Percentiles rank a stretch among this genome's conserved stretches.
These are phyloP conservation scores for Xanthoconium separans DNA, from an alignment of 1,284 basidiomycete species.

Conservation along the genomic window DNA sequence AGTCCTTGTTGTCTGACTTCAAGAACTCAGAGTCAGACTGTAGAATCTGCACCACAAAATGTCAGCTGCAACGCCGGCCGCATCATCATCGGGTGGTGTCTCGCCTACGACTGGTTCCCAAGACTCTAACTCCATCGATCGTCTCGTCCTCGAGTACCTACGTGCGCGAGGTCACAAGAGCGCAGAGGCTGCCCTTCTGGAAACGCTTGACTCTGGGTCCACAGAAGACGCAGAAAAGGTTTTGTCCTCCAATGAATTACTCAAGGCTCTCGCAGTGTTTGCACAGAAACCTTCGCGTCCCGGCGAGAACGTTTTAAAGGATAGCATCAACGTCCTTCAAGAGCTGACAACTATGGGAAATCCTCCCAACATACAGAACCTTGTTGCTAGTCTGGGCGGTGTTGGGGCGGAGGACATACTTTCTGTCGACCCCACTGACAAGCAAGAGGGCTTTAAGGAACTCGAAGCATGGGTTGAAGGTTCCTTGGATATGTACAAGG, in stretches of 20 bases:
- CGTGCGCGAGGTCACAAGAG: constrained; percentile 76
- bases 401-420: constrained; percentile 82
- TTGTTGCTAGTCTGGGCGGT: constrained; percentile 72
- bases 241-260: constrained; percentile 61
- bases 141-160: constrained; percentile 82
- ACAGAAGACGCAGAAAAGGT: constrained; percentile 50
- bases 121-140: constrained; percentile 49
- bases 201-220: constrained; percentile 59
- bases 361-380: constrained; percentile 65
- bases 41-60: constrained; percentile 23
- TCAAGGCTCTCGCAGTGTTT: constrained; percentile 64
- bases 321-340: constrained; percentile 60
- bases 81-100: constrained; percentile 34
- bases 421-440: constrained; percentile 84
- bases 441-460: constrained; percentile 84
- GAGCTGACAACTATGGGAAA: constrained; percentile 65
- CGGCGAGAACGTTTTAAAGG: constrained; percentile 67
- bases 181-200: constrained; percentile 69
- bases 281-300: constrained; percentile 61
- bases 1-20: no score
- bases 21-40: no score
- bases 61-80: constrained; percentile 46
- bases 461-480: constrained; percentile 94
- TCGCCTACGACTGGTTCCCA: constrained; percentile 35
- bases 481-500: constrained; percentile 83